These are phyloP conservation scores for Fraxinus floribunda DNA, from an alignment of 305 asterid genomes.

Conservation along the genomic window DNA sequence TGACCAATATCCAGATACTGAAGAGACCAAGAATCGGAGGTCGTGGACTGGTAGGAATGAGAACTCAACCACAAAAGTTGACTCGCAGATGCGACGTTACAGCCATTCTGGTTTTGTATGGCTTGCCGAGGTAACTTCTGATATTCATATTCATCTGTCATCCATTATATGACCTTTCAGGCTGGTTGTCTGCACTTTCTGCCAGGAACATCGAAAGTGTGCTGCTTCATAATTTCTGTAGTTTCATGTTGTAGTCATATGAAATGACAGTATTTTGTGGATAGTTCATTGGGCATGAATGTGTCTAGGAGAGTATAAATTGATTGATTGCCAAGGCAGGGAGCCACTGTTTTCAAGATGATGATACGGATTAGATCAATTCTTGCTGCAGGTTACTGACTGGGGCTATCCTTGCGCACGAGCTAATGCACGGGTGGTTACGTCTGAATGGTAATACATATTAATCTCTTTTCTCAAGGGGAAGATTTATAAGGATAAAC, in stretches of 20 bases:
- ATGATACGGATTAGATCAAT: neutral
- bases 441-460: conserved; percentile 67
- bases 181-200: neutral
- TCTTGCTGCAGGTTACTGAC: conserved; percentile 68
- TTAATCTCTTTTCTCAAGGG: neutral
- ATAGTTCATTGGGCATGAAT: neutral
- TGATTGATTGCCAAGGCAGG: neutral
- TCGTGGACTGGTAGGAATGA: conserved; percentile 62
- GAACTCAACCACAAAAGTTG: conserved; percentile 83
- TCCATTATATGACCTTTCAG: neutral
- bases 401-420: conserved; percentile 95
- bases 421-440: conserved; percentile 94
- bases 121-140: conserved; percentile 81
- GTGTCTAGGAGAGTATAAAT: neutral
- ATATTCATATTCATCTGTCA: neutral
- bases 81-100: conserved; percentile 87
- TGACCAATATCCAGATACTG: conserved; percentile 46
- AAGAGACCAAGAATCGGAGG: conserved; percentile 84
- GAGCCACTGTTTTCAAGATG: neutral
- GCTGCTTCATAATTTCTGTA: neutral
- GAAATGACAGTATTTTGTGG: neutral
- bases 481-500: neutral
- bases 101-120: conserved; percentile 88
- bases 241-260: neutral
- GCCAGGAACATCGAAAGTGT: neutral